phyloP scores from a whole-genome alignment of 2,329 filamentous ascomycete genomes.

The Aureobasidium sp. region DNA sequence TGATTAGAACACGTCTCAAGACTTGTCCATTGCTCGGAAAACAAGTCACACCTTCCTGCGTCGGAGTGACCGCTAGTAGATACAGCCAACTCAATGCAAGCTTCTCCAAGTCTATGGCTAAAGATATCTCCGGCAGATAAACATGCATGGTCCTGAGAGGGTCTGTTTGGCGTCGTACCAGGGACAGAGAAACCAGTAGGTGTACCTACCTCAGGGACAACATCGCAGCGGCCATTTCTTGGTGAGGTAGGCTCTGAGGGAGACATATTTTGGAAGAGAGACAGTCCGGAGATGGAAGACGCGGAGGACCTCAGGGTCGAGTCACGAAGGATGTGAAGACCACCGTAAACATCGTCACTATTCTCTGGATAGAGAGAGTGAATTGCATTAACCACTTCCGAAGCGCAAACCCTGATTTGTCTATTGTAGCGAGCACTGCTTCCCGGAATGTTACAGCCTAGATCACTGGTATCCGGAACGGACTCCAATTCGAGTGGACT shows the following conservation, averaged over 20 bases:
- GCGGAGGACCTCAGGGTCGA: conserved; percentile 38
- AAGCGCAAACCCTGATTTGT: conserved; percentile 49
- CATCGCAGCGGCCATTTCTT: background rate
- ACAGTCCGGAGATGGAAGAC: conserved; percentile 41
- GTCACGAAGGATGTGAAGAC: conserved; percentile 9
- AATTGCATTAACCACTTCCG: conserved; percentile 71
- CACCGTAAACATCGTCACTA: conserved; percentile 38
- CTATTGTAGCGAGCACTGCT: background rate
- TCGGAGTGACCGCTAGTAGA: background rate
- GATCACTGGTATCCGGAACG: conserved; percentile 13
- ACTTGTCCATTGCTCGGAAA: background rate
- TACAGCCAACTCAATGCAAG: background rate
- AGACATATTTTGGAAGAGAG: conserved; percentile 35
- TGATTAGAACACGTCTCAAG: background rate
- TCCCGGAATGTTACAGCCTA: conserved; percentile 16
- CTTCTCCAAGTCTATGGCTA: background rate
- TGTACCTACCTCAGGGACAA: background rate
- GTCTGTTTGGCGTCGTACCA: background rate
- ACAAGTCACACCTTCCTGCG: background rate
- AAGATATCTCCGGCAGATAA: background rate
- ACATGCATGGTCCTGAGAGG: background rate
- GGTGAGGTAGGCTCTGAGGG: background rate
- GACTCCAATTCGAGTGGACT: background rate
- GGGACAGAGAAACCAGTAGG: background rate
- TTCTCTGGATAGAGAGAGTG: conserved; percentile 79